Conservation (phyloP, 2,329 filamentous ascomycete genomes). For the Pseudogymnoascus sp. region DNA sequence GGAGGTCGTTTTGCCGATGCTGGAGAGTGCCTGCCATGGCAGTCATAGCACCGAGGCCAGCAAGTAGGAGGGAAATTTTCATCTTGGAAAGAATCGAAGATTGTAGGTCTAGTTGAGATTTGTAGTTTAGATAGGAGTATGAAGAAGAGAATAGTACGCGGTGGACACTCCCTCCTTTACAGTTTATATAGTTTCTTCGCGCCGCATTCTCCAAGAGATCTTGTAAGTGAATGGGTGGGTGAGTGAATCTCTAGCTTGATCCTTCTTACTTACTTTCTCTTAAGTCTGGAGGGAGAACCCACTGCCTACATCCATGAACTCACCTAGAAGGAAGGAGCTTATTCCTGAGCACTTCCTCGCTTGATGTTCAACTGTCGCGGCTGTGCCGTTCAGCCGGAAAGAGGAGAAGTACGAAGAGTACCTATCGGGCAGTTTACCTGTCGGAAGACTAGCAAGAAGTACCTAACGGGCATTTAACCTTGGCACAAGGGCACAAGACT, state of each 20-base stretch:
- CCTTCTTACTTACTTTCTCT: neutral
- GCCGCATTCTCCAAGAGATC: neutral
- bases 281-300: neutral
- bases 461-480: neutral
- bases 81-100: neutral
- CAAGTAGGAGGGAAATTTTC: neutral
- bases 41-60: neutral
- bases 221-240: neutral
- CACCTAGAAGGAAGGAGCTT: neutral
- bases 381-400: neutral
- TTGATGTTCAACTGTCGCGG: neutral
- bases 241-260: neutral
- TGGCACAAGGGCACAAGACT: neutral
- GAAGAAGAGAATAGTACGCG: neutral
- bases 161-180: neutral
- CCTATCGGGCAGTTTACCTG: neutral
- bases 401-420: neutral
- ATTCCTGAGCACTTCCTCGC: neutral
- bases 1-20: neutral
- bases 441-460: neutral
- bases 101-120: neutral
- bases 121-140: neutral
- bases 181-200: neutral
- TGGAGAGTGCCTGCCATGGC: neutral
- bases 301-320: neutral